Percentiles rank a stretch among this genome's conserved stretches.
These are phyloP conservation scores for Plasmodium inui DNA, from an alignment of 169 alveolate genomes.

Conservation along the genomic window DNA sequence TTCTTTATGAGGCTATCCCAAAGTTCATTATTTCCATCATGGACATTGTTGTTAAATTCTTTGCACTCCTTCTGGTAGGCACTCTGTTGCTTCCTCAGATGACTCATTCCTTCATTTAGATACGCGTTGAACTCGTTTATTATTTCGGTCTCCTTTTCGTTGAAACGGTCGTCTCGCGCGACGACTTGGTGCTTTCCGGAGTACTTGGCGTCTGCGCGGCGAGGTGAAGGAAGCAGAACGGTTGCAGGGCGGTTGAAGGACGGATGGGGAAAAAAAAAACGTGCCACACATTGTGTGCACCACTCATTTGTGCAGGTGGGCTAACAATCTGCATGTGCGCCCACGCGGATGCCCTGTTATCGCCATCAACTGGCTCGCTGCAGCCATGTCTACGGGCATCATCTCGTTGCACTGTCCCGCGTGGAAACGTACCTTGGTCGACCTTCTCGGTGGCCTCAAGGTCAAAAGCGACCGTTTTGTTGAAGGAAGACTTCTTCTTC, in stretches of 20 bases:
- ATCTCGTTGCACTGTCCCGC: neutral
- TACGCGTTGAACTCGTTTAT: conserved; percentile 18
- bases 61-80: neutral
- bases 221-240: no score
- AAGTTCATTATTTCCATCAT: neutral
- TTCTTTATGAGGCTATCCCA: conserved; percentile 47
- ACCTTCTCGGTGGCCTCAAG: neutral
- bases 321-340: neutral
- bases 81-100: neutral
- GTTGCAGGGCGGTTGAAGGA: neutral
- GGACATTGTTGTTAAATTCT: conserved; percentile 16
- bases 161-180: neutral
- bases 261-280: neutral
- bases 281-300: neutral
- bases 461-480: neutral
- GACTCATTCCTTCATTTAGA: neutral
- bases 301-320: neutral
- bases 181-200: neutral
- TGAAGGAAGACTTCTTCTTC: neutral
- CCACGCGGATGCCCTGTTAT: neutral
- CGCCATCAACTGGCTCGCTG: neutral
- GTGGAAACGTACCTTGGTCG: neutral
- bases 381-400: neutral
- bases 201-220: neutral
- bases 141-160: conserved; percentile 17